These are phyloP conservation scores for Porcisia hertigi DNA, from an alignment of 208 protist genomes.

Conservation along the genomic window DNA sequence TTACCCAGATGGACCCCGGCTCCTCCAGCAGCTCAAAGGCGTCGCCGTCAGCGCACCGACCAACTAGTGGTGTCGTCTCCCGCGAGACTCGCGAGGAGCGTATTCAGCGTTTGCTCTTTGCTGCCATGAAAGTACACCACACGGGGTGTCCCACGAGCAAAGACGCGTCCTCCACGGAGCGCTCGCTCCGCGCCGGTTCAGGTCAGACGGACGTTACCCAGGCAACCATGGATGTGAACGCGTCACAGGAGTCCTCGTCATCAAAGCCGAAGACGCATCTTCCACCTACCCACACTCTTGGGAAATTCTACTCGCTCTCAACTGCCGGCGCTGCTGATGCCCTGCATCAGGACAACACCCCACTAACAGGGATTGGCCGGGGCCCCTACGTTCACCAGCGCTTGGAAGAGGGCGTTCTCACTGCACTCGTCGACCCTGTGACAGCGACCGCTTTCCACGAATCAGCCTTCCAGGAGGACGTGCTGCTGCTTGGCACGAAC, in stretches of 20 bases:
- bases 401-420: constrained; percentile 64
- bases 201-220: background rate
- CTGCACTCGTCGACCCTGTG: constrained; percentile 63
- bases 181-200: background rate
- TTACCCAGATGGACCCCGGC: background rate
- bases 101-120: constrained; percentile 20
- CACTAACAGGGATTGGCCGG: constrained; percentile 44
- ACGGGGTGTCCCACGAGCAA: constrained; percentile 2
- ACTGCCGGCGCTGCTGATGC: constrained; percentile 34
- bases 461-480: constrained; percentile 61
- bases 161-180: background rate
- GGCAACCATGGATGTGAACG: background rate
- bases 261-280: background rate
- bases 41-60: background rate
- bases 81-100: constrained; percentile 15
- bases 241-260: background rate
- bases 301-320: constrained; percentile 35
- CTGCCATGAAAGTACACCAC: constrained; percentile 17
- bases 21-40: background rate
- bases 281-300: background rate
- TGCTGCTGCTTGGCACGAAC: constrained; percentile 67
- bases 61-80: background rate
- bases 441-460: constrained; percentile 59
- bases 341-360: constrained; percentile 41
- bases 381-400: constrained; percentile 58